phyloP scores from a whole-genome alignment of 805 yeast genomes.

The Yarrowia sp. region DNA sequence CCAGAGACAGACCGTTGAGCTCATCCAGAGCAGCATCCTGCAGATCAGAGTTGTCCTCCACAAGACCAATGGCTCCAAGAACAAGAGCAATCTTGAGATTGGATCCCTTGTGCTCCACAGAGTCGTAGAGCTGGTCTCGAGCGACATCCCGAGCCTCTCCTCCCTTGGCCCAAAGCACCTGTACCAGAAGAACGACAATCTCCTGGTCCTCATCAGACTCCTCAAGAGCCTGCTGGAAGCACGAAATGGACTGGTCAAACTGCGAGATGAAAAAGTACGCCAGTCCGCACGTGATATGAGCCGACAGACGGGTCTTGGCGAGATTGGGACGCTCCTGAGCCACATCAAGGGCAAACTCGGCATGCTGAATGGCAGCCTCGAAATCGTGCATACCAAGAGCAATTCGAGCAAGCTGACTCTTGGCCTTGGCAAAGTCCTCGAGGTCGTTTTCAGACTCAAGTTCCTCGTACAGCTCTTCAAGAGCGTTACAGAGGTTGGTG shows the following conservation, averaged over 20 bases:
- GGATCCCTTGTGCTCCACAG: constrained; percentile 62
- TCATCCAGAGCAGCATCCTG: constrained; percentile 65
- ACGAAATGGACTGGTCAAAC: constrained; percentile 63
- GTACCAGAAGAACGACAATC: constrained; percentile 71
- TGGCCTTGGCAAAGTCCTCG: constrained; percentile 54
- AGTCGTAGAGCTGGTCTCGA: constrained; percentile 70
- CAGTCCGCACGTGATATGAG: constrained; percentile 69
- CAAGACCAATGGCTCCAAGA: constrained; percentile 75
- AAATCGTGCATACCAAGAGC: constrained; percentile 59
- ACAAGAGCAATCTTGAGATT: constrained; percentile 66
- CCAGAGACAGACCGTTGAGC: constrained; percentile 45
- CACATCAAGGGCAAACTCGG: constrained; percentile 55
- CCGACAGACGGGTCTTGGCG: constrained; percentile 45
- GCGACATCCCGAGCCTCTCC: constrained; percentile 80
- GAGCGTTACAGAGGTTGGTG: constrained; percentile 45
- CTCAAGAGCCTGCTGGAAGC: constrained; percentile 63
- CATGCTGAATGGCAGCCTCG: constrained; percentile 57
- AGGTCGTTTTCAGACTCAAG: constrained; percentile 51
- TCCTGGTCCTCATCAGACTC: constrained; percentile 57
- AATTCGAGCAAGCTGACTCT: constrained; percentile 70
- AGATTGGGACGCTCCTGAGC: constrained; percentile 42
- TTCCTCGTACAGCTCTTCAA: constrained; percentile 58
- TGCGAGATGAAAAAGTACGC: constrained; percentile 61
- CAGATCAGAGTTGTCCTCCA: constrained; percentile 56
- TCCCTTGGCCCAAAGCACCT: constrained; percentile 74